Evolutionary conservation across 345 rosid species (phyloP).

Genomic region (Diplotaxis tenuifolia): DNA sequence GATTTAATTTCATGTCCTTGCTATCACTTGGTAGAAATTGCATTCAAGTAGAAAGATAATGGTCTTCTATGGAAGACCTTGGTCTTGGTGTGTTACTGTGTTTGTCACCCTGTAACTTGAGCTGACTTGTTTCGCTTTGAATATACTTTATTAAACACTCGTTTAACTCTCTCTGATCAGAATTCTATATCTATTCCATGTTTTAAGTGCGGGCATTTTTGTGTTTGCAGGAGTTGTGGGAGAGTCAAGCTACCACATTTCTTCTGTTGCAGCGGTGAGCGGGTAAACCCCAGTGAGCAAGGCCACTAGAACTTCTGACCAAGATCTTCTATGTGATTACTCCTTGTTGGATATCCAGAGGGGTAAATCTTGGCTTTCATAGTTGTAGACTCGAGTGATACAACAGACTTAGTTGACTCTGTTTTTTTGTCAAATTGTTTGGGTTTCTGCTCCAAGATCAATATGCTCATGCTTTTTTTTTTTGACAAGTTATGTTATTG

Average conservation of each 20-base stretch:
- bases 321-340: neutral
- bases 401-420: constrained; percentile 13
- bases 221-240: constrained; percentile 70
- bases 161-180: neutral
- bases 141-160: neutral
- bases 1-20: neutral
- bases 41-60: neutral
- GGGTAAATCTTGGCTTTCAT: constrained; percentile 11
- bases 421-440: constrained; percentile 19
- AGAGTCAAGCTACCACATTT: constrained; percentile 90
- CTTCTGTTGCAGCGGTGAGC: constrained; percentile 91
- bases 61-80: constrained; percentile 3
- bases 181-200: neutral
- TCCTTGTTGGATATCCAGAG: constrained; percentile 17
- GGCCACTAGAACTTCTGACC: constrained; percentile 12
- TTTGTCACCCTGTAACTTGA: neutral
- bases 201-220: neutral
- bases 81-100: neutral
- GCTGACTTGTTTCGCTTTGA: neutral
- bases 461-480: constrained; percentile 6
- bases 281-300: constrained; percentile 35
- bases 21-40: neutral
- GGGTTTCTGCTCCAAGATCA: constrained; percentile 20
- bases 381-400: constrained; percentile 7
- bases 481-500: neutral